phyloP scores from a whole-genome alignment of 2,329 filamentous ascomycete species.

The Cadophora gregata region DNA sequence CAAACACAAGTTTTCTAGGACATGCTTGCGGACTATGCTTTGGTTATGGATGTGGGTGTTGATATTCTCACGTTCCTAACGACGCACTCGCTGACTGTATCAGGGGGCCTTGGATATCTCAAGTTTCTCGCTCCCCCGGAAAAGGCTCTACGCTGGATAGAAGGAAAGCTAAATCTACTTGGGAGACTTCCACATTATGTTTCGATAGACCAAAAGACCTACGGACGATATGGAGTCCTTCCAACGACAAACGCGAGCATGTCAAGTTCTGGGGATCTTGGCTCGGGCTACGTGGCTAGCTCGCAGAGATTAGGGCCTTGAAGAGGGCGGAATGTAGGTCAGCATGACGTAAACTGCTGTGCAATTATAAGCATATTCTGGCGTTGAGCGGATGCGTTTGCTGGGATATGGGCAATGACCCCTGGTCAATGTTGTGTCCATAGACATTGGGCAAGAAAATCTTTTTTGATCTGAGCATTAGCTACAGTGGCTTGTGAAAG shows the following conservation, averaged over 20 bases:
- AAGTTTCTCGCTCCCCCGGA: slow-evolving; percentile 91
- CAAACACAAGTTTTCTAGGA: slow-evolving; percentile 82
- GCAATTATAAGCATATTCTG: slow-evolving; percentile 37
- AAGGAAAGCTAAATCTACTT: slow-evolving; percentile 85
- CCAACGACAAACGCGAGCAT: slow-evolving; percentile 58
- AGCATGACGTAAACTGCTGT: slow-evolving; percentile 31
- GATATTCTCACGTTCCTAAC: neutral
- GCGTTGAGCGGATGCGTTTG: slow-evolving; percentile 29
- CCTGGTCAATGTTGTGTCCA: slow-evolving; percentile 22
- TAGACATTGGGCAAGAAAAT: slow-evolving; percentile 28
- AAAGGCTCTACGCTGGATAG: slow-evolving; percentile 84
- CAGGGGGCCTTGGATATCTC: slow-evolving; percentile 85
- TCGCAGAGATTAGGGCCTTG: slow-evolving; percentile 74
- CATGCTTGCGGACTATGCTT: slow-evolving; percentile 84
- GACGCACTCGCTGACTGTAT: slow-evolving; percentile 34
- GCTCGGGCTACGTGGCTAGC: slow-evolving; percentile 67
- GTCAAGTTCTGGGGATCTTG: slow-evolving; percentile 49
- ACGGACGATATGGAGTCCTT: slow-evolving; percentile 88
- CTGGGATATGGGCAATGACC: slow-evolving; percentile 16
- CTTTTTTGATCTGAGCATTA: too few species aligned
- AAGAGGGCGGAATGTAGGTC: slow-evolving; percentile 35
- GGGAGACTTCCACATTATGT: slow-evolving; percentile 89
- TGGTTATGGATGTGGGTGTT: slow-evolving; percentile 80
- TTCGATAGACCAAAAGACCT: slow-evolving; percentile 94
- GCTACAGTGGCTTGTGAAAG: too few species aligned